phyloP scores from a whole-genome alignment of 768 basidiomycete species.

The Galerina sulciceps region DNA sequence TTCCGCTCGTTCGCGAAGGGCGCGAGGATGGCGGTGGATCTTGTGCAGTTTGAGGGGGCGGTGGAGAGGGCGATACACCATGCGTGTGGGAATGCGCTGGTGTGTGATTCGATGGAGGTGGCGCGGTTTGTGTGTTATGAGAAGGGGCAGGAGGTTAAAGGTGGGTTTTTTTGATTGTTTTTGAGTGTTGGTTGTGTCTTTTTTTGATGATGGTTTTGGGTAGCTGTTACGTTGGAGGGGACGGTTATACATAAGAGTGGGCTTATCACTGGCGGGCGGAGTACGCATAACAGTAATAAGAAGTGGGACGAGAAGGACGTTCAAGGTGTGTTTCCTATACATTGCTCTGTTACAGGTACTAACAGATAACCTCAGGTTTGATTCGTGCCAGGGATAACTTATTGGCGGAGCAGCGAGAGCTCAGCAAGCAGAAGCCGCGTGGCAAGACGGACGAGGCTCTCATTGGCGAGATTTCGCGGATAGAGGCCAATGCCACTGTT shows the following conservation, averaged over 20 bases:
- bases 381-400: slow-evolving; percentile 71
- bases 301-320: slow-evolving; percentile 97
- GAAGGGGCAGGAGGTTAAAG: slow-evolving; percentile 95
- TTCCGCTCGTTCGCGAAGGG: slow-evolving; percentile 91
- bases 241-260: slow-evolving; percentile 98
- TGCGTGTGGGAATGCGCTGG: slow-evolving; percentile 92
- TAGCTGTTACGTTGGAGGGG: slow-evolving; percentile 95
- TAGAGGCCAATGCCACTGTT: slow-evolving; percentile 78
- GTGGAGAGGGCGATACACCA: slow-evolving; percentile 96
- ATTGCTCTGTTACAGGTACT: neutral
- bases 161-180: slow-evolving; percentile 45
- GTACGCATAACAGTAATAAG: slow-evolving; percentile 73
- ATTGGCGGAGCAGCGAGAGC: slow-evolving; percentile 75
- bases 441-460: slow-evolving; percentile 83
- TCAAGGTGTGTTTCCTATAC: slow-evolving; percentile 57
- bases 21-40: slow-evolving; percentile 83
- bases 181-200: slow-evolving; percentile 11
- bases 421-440: slow-evolving; percentile 84
- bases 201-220: slow-evolving; percentile 46
- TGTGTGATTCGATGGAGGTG: slow-evolving; percentile 95
- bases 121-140: slow-evolving; percentile 92
- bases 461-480: slow-evolving; percentile 72
- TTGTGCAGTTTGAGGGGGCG: slow-evolving; percentile 79
- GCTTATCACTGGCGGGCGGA: slow-evolving; percentile 93
- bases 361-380: slow-evolving; percentile 33